Conservation (phyloP, 2,329 filamentous ascomycete genomes). For the Cryphonectria radicalis region DNA sequence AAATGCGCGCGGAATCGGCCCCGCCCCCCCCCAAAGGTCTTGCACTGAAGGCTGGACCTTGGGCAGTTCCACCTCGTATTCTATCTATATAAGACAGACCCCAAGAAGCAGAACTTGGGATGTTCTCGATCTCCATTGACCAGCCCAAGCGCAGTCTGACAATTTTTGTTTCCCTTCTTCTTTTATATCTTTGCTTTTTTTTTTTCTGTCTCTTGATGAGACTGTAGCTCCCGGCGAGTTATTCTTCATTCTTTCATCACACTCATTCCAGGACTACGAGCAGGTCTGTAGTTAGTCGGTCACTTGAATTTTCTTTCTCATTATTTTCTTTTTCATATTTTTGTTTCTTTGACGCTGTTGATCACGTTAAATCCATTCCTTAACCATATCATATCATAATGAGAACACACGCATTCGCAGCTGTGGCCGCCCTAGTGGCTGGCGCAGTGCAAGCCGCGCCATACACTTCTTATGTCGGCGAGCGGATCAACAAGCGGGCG, state of each 20-base stretch:
- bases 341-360: not conserved
- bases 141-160: not conserved
- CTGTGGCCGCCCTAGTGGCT: conserved; percentile 8
- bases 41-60: not conserved
- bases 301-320: not conserved
- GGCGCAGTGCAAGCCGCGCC: conserved; percentile 13
- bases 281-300: not conserved
- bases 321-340: too few relatives aligned
- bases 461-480: not conserved
- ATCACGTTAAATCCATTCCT: not conserved
- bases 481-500: not conserved
- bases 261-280: conserved; percentile 3
- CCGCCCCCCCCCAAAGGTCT: not conserved
- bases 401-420: conserved; percentile 13
- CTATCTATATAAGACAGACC: not conserved
- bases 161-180: not conserved
- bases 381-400: not conserved
- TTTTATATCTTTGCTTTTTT: not conserved
- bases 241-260: conserved; percentile 9
- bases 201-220: conserved; percentile 20
- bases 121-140: not conserved
- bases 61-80: not conserved
- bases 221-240: conserved; percentile 22
- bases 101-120: not conserved
- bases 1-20: not conserved